Percentiles rank a stretch among this genome's conserved stretches.
These are phyloP conservation scores for Globisporangium spiculum DNA, from an alignment of 352 stramenopile genomes.

Conservation along the genomic window DNA sequence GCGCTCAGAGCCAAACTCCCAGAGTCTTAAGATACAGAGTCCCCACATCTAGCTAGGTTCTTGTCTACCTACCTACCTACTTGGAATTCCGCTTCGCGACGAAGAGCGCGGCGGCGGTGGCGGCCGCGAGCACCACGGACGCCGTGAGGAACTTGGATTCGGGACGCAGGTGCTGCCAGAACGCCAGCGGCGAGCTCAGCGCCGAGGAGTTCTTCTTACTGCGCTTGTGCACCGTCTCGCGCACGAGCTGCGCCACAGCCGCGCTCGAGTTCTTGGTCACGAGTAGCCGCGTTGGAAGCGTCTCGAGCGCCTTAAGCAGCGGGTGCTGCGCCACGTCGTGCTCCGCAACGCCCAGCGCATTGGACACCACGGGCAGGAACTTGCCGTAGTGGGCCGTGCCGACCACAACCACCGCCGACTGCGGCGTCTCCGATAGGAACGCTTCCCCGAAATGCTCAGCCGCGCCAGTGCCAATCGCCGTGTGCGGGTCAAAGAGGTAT, in stretches of 20 bases:
- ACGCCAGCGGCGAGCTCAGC: neutral
- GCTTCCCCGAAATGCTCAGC: conserved; percentile 79
- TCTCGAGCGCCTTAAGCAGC: conserved; percentile 74
- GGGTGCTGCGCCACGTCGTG: conserved; percentile 67
- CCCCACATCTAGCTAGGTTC: neutral
- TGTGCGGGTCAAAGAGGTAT: conserved; percentile 98
- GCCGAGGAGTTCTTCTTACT: conserved; percentile 12
- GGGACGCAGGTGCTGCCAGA: conserved; percentile 12
- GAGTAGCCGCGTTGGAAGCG: conserved; percentile 55
- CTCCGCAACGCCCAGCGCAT: conserved; percentile 81
- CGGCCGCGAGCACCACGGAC: conserved; percentile 36
- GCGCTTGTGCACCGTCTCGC: conserved; percentile 31
- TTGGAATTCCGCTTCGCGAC: conserved; percentile 42
- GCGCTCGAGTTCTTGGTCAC: conserved; percentile 61
- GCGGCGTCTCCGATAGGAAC: conserved; percentile 50
- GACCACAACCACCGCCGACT: conserved; percentile 89
- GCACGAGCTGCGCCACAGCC: conserved; percentile 62
- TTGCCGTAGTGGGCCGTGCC: conserved; percentile 98
- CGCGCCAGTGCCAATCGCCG: conserved; percentile 92
- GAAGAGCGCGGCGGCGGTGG: conserved; percentile 30
- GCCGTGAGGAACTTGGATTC: conserved; percentile 29
- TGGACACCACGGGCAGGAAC: conserved; percentile 92
- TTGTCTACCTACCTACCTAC: neutral
- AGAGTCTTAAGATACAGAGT: neutral
- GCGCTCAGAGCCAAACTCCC: neutral